phyloP scores from a whole-genome alignment of 2,329 filamentous ascomycete species.

The Pseudovirgaria hyperparasitica region DNA sequence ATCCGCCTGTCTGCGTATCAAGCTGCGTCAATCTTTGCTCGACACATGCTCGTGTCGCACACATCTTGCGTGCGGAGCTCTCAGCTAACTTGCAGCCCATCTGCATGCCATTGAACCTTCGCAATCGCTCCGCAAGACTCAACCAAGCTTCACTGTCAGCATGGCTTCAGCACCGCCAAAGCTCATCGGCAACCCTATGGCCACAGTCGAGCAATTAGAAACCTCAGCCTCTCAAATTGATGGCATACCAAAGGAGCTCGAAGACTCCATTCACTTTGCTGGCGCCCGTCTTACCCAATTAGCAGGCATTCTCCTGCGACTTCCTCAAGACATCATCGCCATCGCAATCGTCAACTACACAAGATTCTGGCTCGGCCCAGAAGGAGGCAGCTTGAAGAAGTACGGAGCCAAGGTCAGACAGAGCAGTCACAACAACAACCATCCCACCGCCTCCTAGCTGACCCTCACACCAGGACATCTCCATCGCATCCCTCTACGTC shows the following conservation, averaged over 20 bases:
- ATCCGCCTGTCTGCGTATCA: too few species aligned
- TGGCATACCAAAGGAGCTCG: constrained; percentile 52
- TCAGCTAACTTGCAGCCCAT: too few species aligned
- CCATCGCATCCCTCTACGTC: constrained; percentile 70
- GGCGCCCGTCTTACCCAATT: constrained; percentile 65
- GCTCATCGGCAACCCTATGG: constrained; percentile 69
- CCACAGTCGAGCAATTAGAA: constrained; percentile 56
- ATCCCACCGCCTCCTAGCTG: constrained; percentile 5
- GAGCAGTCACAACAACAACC: not conserved
- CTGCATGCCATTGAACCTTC: too few species aligned
- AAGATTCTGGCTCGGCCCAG: constrained; percentile 60
- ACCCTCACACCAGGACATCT: constrained; percentile 52
- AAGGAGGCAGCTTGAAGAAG: constrained; percentile 34
- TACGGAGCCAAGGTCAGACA: constrained; percentile 47
- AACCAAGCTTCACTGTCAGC: too few species aligned
- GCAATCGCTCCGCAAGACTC: too few species aligned
- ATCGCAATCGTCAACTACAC: constrained; percentile 73
- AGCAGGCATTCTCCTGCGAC: constrained; percentile 65
- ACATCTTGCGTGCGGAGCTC: too few species aligned
- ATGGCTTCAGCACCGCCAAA: too few species aligned
- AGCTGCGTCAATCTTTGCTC: too few species aligned
- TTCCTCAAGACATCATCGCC: constrained; percentile 76
- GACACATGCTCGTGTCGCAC: too few species aligned
- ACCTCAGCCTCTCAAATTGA: constrained; percentile 42
- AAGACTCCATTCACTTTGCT: constrained; percentile 58